Conservation (phyloP, 139 green algal genomes). For the Microglena sp. region DNA sequence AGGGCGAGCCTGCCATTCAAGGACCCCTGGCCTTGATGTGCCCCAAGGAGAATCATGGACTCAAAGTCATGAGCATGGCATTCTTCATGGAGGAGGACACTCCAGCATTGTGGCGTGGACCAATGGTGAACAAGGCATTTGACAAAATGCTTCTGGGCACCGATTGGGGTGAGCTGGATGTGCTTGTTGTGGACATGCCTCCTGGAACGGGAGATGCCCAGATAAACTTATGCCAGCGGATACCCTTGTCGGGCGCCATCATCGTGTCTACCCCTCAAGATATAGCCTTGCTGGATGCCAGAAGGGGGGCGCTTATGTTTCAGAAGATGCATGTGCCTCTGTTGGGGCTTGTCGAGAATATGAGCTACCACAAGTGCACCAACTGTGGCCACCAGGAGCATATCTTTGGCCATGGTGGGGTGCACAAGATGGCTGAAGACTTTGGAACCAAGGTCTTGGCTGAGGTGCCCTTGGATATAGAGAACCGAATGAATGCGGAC, state of each 20-base stretch:
- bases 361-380: constrained; percentile 53
- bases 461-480: too few relatives aligned
- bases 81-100: constrained; percentile 71
- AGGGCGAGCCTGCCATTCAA: constrained; percentile 32
- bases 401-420: constrained; percentile 79
- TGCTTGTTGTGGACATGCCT: constrained; percentile 91
- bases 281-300: constrained; percentile 51
- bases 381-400: constrained; percentile 62
- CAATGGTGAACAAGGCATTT: constrained; percentile 85
- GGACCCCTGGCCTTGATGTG: constrained; percentile 32
- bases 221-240: constrained; percentile 68
- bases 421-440: constrained; percentile 42
- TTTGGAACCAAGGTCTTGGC: constrained; percentile 66
- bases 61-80: constrained; percentile 81
- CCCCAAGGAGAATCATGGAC: constrained; percentile 62
- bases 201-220: constrained; percentile 70
- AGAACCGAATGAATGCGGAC: too few relatives aligned
- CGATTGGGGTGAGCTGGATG: constrained; percentile 70
- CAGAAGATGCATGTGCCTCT: constrained; percentile 63
- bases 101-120: constrained; percentile 78
- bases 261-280: constrained; percentile 85
- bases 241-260: constrained; percentile 66
- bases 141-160: constrained; percentile 72
- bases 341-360: constrained; percentile 85
- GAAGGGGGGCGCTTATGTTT: constrained; percentile 76